Percentiles rank a stretch among this genome's conserved stretches.
Conservation (phyloP, 2,329 filamentous ascomycete species). For the Madurella fahalii region DNA sequence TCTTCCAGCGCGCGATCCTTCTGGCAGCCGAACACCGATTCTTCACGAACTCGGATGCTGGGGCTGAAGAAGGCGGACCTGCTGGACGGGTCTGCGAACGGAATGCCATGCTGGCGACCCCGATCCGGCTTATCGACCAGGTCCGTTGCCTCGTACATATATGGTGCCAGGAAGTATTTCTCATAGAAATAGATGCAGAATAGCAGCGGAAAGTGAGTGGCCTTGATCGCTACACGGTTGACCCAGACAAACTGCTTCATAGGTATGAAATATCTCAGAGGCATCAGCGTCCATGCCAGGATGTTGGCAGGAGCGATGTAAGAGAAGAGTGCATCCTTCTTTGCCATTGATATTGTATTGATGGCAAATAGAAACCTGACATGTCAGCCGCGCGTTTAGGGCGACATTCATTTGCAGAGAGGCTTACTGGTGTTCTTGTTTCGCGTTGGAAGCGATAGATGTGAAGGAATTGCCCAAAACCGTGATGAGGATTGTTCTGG, state of each 20-base stretch:
- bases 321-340: constrained; percentile 93
- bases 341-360: constrained; percentile 97
- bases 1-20: constrained; percentile 89
- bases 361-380: constrained; percentile 81
- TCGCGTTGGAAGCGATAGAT: constrained; percentile 88
- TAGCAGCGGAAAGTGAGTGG: constrained; percentile 82
- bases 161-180: constrained; percentile 68
- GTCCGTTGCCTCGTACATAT: constrained; percentile 78
- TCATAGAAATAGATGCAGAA: constrained; percentile 88
- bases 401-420: background rate
- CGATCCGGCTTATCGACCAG: constrained; percentile 68
- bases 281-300: constrained; percentile 83
- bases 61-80: constrained; percentile 69
- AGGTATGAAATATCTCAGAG: constrained; percentile 73
- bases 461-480: constrained; percentile 97
- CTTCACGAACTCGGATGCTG: constrained; percentile 68
- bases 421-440: constrained; percentile 74
- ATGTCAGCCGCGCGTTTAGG: constrained; percentile 10
- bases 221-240: constrained; percentile 87
- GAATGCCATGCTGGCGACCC: constrained; percentile 46
- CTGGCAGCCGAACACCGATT: constrained; percentile 81
- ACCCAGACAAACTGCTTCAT: constrained; percentile 77
- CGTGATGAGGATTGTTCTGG: constrained; percentile 80
- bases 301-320: constrained; percentile 91
- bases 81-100: constrained; percentile 54